These are phyloP conservation scores for Mortierella sp. DNA, from an alignment of 371 early-diverging fungal genomes.

Conservation along the genomic window DNA sequence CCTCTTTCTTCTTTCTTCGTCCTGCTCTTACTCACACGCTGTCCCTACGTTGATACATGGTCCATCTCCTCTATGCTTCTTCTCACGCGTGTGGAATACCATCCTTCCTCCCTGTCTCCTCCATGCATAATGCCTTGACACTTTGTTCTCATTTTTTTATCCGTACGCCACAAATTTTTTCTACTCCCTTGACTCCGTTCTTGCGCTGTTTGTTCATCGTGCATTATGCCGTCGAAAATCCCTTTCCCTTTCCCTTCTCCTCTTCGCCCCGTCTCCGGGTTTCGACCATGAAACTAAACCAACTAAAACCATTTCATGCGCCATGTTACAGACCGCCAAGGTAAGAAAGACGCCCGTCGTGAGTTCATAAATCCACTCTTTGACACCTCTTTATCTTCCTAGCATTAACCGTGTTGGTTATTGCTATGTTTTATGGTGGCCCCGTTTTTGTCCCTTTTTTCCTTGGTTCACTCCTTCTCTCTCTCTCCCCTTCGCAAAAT, in stretches of 20 bases:
- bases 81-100: not conserved
- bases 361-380: not conserved
- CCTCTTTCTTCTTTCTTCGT: not conserved
- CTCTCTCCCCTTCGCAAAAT: not conserved
- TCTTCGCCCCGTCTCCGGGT: not conserved
- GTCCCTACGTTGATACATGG: not conserved
- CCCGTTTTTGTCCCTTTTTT: no score
- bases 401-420: not conserved
- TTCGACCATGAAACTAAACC: not conserved
- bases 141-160: not conserved
- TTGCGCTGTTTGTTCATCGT: not conserved
- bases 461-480: not conserved
- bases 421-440: not conserved
- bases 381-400: not conserved
- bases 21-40: not conserved
- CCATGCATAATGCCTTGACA: not conserved
- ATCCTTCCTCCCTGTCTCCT: not conserved
- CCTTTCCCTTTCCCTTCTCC: not conserved
- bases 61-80: not conserved
- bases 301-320: not conserved
- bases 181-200: not conserved
- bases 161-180: not conserved
- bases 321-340: not conserved
- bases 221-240: not conserved
- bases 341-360: not conserved